These are phyloP conservation scores for Tricholoma sp. DNA, from an alignment of 768 basidiomycete species.

Conservation along the genomic window DNA sequence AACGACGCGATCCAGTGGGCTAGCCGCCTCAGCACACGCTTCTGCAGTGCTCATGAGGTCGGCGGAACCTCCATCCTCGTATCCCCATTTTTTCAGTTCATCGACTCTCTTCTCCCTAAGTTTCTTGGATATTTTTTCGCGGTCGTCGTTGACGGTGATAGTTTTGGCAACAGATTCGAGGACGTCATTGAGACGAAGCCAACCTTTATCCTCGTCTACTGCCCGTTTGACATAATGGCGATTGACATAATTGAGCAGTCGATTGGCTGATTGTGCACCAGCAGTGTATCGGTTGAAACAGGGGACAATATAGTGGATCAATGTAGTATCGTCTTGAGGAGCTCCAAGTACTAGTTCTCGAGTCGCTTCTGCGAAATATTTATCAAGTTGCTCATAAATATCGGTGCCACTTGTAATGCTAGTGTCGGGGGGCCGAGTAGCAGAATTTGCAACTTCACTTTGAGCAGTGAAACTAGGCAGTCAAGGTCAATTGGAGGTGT, in stretches of 20 bases:
- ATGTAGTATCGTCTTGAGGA: conserved; percentile 59
- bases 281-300: conserved; percentile 67
- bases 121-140: conserved; percentile 53
- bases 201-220: conserved; percentile 73
- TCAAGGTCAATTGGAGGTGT: conserved; percentile 16
- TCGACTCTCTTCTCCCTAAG: conserved; percentile 53
- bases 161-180: conserved; percentile 55
- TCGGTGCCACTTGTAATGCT: conserved; percentile 51
- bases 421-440: conserved; percentile 22
- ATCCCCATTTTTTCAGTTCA: conserved; percentile 73
- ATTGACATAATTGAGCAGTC: conserved; percentile 75
- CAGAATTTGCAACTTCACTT: conserved; percentile 38
- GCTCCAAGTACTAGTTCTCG: conserved; percentile 58
- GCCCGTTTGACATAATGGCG: conserved; percentile 74
- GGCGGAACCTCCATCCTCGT: conserved; percentile 42
- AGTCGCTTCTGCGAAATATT: conserved; percentile 58
- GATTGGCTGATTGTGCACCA: conserved; percentile 62
- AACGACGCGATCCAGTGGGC: conserved; percentile 59
- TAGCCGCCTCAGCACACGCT: conserved; percentile 71
- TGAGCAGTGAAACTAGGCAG: conserved; percentile 46
- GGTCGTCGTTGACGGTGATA: conserved; percentile 45
- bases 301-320: conserved; percentile 67
- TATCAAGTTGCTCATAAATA: conserved; percentile 69
- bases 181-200: conserved; percentile 65
- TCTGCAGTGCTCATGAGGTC: conserved; percentile 54